These are phyloP conservation scores for Aspergillus neoniger DNA, from an alignment of 2,329 filamentous ascomycete species.

Conservation along the genomic window DNA sequence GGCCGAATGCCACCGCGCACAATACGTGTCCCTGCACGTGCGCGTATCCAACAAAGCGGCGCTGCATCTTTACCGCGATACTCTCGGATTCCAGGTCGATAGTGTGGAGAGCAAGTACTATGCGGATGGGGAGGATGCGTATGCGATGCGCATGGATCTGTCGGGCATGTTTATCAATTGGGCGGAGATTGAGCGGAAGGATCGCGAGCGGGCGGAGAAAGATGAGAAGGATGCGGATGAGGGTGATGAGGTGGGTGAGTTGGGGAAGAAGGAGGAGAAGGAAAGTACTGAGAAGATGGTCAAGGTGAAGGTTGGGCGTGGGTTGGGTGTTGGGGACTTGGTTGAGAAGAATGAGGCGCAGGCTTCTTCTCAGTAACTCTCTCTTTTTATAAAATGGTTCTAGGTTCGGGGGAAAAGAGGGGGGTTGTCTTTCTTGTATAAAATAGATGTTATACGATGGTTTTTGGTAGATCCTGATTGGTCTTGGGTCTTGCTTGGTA, in stretches of 20 bases:
- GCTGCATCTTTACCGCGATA: constrained; percentile 88
- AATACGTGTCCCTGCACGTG: constrained; percentile 95
- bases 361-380: neutral
- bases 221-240: constrained; percentile 55
- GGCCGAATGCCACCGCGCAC: constrained; percentile 88
- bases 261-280: constrained; percentile 53
- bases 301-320: constrained; percentile 82
- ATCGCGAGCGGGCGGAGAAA: constrained; percentile 35
- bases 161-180: constrained; percentile 48
- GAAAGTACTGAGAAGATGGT: constrained; percentile 64
- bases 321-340: constrained; percentile 70
- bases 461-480: neutral
- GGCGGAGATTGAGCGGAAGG: constrained; percentile 49
- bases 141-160: constrained; percentile 88
- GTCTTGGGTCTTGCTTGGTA: neutral
- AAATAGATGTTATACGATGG: neutral
- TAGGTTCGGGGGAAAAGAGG: neutral
- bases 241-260: constrained; percentile 69
- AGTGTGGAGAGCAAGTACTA: constrained; percentile 65
- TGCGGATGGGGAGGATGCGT: constrained; percentile 95
- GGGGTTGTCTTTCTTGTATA: too few species aligned
- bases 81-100: constrained; percentile 83
- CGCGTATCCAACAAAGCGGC: constrained; percentile 91
- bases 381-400: neutral
- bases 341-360: constrained; percentile 51